Percentiles rank a stretch among this genome's conserved stretches.
phyloP scores from a whole-genome alignment of 176 grass and related monocot genomes.

The Oryza brachyantha region DNA sequence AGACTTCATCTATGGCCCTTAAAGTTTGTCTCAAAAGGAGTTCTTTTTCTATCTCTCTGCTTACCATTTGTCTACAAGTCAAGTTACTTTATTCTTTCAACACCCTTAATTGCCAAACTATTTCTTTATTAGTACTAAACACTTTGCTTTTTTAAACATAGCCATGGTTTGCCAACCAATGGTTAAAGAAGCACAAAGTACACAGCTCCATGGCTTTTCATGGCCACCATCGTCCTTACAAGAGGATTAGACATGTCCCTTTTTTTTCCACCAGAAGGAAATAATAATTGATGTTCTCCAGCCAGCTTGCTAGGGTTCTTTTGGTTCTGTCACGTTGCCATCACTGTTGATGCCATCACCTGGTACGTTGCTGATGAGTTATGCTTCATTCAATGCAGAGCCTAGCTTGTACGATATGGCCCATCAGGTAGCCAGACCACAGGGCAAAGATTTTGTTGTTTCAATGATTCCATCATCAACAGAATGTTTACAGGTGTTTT shows the following conservation, averaged over 20 bases:
- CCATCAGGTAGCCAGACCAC: not conserved
- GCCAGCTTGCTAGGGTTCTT: not conserved
- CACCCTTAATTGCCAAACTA: too few relatives aligned
- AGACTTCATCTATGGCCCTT: too few relatives aligned
- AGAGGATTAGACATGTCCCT: not conserved
- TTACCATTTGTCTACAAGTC: too few relatives aligned
- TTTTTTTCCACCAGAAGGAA: not conserved
- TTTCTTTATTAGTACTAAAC: too few relatives aligned
- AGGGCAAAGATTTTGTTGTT: constrained; percentile 20
- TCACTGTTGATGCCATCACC: constrained; percentile 29
- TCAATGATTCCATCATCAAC: not conserved
- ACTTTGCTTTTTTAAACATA: too few relatives aligned
- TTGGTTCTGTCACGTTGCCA: constrained; percentile 27
- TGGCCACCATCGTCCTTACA: not conserved
- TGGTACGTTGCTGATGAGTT: not conserved
- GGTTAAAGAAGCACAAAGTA: too few relatives aligned
- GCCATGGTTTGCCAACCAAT: too few relatives aligned
- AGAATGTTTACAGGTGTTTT: not conserved
- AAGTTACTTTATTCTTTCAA: too few relatives aligned
- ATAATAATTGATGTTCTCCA: constrained; percentile 6
- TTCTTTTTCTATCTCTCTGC: too few relatives aligned
- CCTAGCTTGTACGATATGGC: constrained; percentile 3
- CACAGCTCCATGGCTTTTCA: not conserved
- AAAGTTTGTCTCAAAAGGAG: too few relatives aligned
- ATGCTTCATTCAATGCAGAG: constrained; percentile 23